Evolutionary conservation across 2,329 filamentous ascomycete species (phyloP), one percentile per base, ranked within the genome.

Genomic region (Paraconiothyrium brasiliense): DNA sequence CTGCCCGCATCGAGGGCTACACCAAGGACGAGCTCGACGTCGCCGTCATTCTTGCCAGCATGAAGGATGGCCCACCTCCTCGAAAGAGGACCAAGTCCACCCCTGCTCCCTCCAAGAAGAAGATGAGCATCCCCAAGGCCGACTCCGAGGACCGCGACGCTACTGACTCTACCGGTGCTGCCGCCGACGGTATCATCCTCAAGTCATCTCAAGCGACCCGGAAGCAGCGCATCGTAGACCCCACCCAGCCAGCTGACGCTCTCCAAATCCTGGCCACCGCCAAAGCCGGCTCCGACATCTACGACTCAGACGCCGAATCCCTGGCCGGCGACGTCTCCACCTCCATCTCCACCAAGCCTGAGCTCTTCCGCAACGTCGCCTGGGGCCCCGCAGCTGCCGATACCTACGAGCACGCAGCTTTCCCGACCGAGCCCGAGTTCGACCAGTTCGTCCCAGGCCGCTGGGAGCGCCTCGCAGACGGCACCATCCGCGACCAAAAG

Each of bases 381-480:
- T 75, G 71, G 71, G 71, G 71, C 35, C 30, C 58, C 0, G 61
- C 65, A 8, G 67, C 67, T 14, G 61, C 60, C 22, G 64, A 67
- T 56, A 61, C 51, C 50, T 54, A 52, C 44, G 52, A 66, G 39
- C 54, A 58, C 7, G 48, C 47, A 2, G 61, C 65, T 4, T 72
- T 73, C 56, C 60, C 64, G 11, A 60, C 63, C 0, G 52, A 63
- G 1, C 67, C 69, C 4, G 57, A 64, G 7, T 74, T 73, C 62
- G 64, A 58, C 9, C 68, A 73, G 39, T 72, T 75, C 39, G 68
- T 75, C 11, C 70, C 69, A 1, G 71, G 71, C 35, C 73, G 71
- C 37, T 75, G 68, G 60, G 71, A 74, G 59, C 68, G 63, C 4
- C 61, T 68, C 14, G 62, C 68, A 1, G 63, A 71, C 47, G 68